Percentiles rank a stretch among this genome's conserved stretches.
Evolutionary conservation across 108 stramenopile species (phyloP).

Genomic region (Cyclotella atomus): DNA sequence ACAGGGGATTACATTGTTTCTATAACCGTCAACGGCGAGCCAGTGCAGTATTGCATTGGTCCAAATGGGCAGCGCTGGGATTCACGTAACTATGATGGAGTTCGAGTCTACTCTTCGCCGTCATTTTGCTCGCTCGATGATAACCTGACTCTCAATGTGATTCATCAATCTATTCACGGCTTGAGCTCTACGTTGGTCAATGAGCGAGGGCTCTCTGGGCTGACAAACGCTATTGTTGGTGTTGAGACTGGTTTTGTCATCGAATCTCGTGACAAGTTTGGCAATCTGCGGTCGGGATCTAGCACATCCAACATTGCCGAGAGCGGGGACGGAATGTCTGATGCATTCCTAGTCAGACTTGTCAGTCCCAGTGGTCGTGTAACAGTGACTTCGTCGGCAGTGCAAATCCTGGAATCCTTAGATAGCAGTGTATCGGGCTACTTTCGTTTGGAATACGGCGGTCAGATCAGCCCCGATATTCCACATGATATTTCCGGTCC

Average conservation of each 20-base stretch:
- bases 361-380: slow-evolving; percentile 54
- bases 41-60: slow-evolving; percentile 55
- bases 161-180: slow-evolving; percentile 75
- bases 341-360: slow-evolving; percentile 70
- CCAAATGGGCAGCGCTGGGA: slow-evolving; percentile 40
- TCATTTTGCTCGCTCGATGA: slow-evolving; percentile 53
- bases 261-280: slow-evolving; percentile 79
- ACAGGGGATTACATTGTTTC: slow-evolving; percentile 70
- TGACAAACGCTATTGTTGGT: slow-evolving; percentile 64
- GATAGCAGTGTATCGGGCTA: slow-evolving; percentile 42
- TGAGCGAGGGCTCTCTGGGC: slow-evolving; percentile 41
- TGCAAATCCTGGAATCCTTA: slow-evolving; percentile 46
- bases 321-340: slow-evolving; percentile 68
- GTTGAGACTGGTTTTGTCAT: slow-evolving; percentile 56
- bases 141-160: slow-evolving; percentile 47
- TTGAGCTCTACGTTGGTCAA: slow-evolving; percentile 55
- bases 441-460: slow-evolving; percentile 65
- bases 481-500: slow-evolving; percentile 58
- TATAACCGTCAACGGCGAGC: slow-evolving; percentile 56
- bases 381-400: slow-evolving; percentile 65
- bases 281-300: slow-evolving; percentile 68
- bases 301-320: slow-evolving; percentile 51
- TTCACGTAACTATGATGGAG: slow-evolving; percentile 69
- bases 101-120: slow-evolving; percentile 57
- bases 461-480: slow-evolving; percentile 56